Conservation (phyloP, 208 protist genomes). For the Jaenimonas drosophilae region DNA sequence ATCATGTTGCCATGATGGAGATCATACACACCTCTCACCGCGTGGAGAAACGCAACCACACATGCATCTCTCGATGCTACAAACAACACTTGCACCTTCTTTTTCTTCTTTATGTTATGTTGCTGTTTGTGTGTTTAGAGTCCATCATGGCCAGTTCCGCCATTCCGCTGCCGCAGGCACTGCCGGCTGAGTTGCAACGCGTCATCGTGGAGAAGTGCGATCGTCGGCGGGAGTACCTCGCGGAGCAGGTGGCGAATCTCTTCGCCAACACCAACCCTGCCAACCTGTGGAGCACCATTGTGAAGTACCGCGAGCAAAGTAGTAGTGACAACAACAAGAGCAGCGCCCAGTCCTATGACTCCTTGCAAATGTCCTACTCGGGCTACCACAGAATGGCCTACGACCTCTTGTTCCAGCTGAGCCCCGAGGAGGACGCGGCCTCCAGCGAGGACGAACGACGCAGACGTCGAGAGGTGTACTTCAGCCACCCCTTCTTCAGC, state of each 20-base stretch:
- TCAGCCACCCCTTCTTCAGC: slow-evolving; percentile 81
- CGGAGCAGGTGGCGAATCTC: slow-evolving; percentile 11
- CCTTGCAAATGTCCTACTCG: slow-evolving; percentile 53
- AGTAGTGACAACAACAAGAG: slow-evolving; percentile 4
- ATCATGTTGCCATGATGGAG: too few relatives aligned
- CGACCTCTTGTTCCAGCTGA: slow-evolving; percentile 55
- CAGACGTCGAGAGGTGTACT: slow-evolving; percentile 47
- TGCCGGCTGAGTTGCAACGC: too few relatives aligned
- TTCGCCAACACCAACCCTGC: slow-evolving; percentile 57
- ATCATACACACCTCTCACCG: too few relatives aligned
- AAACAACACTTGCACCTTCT: too few relatives aligned
- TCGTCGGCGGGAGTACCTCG: slow-evolving; percentile 16
- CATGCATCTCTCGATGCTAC: too few relatives aligned
- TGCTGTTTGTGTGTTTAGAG: too few relatives aligned
- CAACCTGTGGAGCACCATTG: slow-evolving; percentile 58
- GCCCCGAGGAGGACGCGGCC: slow-evolving; percentile 25
- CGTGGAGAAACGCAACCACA: too few relatives aligned
- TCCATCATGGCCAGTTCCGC: too few relatives aligned
- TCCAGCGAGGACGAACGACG: slow-evolving; percentile 15
- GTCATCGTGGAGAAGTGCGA: slow-evolving; percentile 8
- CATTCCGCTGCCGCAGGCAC: too few relatives aligned
- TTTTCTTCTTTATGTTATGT: too few relatives aligned
- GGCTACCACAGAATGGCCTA: slow-evolving; percentile 65
- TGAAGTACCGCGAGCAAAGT: slow-evolving; percentile 33
- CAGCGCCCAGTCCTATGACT: slow-evolving; percentile 42